Percentiles rank a stretch among this genome's conserved stretches.
phyloP scores from a whole-genome alignment of 2,329 filamentous ascomycete species.

The Elsinoe perseae region DNA sequence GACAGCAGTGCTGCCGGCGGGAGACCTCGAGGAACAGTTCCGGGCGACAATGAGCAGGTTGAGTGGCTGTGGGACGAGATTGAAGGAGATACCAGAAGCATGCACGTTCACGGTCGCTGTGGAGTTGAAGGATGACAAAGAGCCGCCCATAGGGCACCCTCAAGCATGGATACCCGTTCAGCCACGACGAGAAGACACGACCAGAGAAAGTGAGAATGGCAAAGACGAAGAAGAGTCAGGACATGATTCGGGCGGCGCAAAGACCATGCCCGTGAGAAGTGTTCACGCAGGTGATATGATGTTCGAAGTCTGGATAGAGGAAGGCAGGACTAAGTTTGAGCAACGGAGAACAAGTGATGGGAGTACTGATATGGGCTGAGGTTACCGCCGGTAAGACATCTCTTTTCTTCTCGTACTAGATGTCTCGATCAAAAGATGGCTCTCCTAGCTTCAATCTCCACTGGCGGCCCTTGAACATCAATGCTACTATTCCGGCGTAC shows the following conservation, averaged over 20 bases:
- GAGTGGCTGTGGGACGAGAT: slow-evolving; percentile 50
- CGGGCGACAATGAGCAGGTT: slow-evolving; percentile 59
- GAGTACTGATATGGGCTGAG: neutral
- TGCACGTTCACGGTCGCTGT: slow-evolving; percentile 72
- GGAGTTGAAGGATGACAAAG: slow-evolving; percentile 57
- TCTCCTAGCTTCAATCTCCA: slow-evolving; percentile 16
- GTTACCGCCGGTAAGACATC: too few relatives aligned
- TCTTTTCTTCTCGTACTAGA: slow-evolving; percentile 9
- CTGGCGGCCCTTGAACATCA: slow-evolving; percentile 17
- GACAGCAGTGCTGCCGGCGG: slow-evolving; percentile 24
- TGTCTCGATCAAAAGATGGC: slow-evolving; percentile 17
- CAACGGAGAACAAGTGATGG: neutral
- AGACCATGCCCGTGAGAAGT: slow-evolving; percentile 53
- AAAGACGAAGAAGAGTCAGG: neutral
- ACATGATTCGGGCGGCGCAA: slow-evolving; percentile 22
- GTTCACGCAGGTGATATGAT: slow-evolving; percentile 58
- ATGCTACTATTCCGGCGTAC: slow-evolving; percentile 14
- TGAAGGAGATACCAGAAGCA: slow-evolving; percentile 51
- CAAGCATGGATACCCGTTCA: slow-evolving; percentile 56
- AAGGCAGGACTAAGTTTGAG: slow-evolving; percentile 45
- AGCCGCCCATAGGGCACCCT: slow-evolving; percentile 41
- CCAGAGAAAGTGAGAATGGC: neutral
- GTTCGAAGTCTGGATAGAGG: slow-evolving; percentile 64
- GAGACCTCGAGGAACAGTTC: slow-evolving; percentile 64
- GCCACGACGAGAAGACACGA: slow-evolving; percentile 36